These are phyloP conservation scores for Steccherinum ochraceum DNA, from an alignment of 768 basidiomycete species.

Conservation along the genomic window DNA sequence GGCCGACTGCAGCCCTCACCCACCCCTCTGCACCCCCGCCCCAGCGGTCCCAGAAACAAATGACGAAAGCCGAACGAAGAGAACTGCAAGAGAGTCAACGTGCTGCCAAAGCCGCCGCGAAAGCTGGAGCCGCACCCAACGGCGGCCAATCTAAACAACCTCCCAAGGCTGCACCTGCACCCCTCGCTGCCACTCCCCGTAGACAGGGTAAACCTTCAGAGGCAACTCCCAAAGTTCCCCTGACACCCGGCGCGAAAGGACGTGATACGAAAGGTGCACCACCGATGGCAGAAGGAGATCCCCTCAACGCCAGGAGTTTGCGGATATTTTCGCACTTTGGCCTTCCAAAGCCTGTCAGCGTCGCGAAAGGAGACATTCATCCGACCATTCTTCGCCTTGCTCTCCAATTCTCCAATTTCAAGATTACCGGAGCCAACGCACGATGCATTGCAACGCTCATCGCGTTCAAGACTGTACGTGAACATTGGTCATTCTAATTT, in stretches of 20 bases:
- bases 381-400: constrained; percentile 84
- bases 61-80: constrained; percentile 76
- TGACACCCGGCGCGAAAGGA: constrained; percentile 5
- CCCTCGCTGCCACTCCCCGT: constrained; percentile 14
- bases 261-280: constrained; percentile 7
- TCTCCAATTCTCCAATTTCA: constrained; percentile 86
- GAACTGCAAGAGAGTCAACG: constrained; percentile 77
- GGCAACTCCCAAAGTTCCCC: constrained; percentile 5
- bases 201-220: constrained; percentile 16
- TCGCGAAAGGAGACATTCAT: constrained; percentile 82
- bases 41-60: constrained; percentile 55
- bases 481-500: background rate
- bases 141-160: background rate
- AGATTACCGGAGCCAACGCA: constrained; percentile 91
- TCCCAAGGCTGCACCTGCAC: constrained; percentile 16
- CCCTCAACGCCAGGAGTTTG: constrained; percentile 48
- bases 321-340: constrained; percentile 87
- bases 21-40: constrained; percentile 14
- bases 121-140: constrained; percentile 16
- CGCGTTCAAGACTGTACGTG: constrained; percentile 83
- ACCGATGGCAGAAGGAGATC: constrained; percentile 28
- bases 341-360: constrained; percentile 48
- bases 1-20: constrained; percentile 9
- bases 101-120: constrained; percentile 56
- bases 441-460: constrained; percentile 88